Base-by-base conservation (phyloP, 192 early-diverging fungal species). In the Phycomyces blakesleeanus region DNA sequence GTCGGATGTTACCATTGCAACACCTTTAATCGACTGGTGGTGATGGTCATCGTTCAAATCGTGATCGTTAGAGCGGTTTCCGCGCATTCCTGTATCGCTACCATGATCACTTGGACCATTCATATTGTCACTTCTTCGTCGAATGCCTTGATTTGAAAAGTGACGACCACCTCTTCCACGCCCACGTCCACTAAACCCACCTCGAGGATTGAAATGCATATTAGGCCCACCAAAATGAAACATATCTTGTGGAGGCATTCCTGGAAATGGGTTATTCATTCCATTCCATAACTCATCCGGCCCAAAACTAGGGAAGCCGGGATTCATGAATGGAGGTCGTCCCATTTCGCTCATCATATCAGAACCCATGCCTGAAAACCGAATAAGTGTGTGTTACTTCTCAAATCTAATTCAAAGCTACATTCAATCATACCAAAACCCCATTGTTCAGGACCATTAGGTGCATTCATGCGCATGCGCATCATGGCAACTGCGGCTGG, bases 201-300 rank as follows among this genome's bases (percentile, higher is more conserved):
- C 63, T 1, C 58, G 44, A 38, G 55, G 50, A 51, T 42, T 55
- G 24, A 47, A 47, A 47, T 47, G 44, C 44, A 47, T 47, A 47
- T 47, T 47, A 11, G 44, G 44, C 11, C 62, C 60, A 20, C 51
- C 53, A 49, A 47, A 55, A 8, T 40, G 51, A 44, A 64, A 65
- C 66, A 64, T 71, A 9, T 65, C 69, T 15, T 54, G 67, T 15
- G 60, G 60, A 8, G 38, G 56, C 42, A 52, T 54, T 7, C 18
- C 25, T 0, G 58, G 58, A 26, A 57, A 61, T 15, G 63, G 57
- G 11, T 18, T 18, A 47, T 47, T 47, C 14, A n/a, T 21, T 42
- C 39, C 24, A 14, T 59, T 40, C 55, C 50, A 47, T 10, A 37
- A 16, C 12, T 51, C 55, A 14, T 39, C 24, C 5, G 20, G 34